Percentiles rank a stretch among this genome's conserved stretches.
Conservation (phyloP, 2,329 filamentous ascomycete species). For the Diplodia scrobiculata region DNA sequence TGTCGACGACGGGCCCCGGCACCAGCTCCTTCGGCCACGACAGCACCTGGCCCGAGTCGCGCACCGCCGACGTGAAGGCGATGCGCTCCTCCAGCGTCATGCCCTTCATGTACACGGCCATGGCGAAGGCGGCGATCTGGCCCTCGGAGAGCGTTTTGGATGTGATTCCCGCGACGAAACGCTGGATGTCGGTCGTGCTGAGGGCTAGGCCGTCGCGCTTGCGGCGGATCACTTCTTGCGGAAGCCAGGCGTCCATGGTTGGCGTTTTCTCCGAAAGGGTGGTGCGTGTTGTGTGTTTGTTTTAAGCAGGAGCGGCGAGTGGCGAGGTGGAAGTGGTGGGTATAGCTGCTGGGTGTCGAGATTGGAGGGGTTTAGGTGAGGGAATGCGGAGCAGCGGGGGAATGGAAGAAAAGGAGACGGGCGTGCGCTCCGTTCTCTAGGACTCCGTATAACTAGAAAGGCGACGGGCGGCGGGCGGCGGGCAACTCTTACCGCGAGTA, state of each 20-base stretch:
- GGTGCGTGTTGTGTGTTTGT: background rate
- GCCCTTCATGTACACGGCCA: conserved; percentile 27
- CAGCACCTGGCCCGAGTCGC: conserved; percentile 25
- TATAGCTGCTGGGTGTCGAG: background rate
- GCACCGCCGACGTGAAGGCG: conserved; percentile 27
- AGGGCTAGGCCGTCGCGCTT: conserved; percentile 29
- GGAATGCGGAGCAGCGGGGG: conserved; percentile 1
- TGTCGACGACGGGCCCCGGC: conserved; percentile 25
- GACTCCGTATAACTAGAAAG: background rate
- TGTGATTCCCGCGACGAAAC: conserved; percentile 26
- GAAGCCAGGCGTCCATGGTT: conserved; percentile 28
- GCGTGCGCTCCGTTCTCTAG: background rate
- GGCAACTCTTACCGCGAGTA: background rate
- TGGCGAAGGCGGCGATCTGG: conserved; percentile 29
- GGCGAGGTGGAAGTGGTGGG: background rate
- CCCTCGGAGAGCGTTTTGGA: conserved; percentile 20
- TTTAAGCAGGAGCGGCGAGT: background rate
- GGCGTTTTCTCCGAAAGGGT: background rate
- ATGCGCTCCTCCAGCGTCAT: conserved; percentile 28
- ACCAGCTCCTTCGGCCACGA: conserved; percentile 6
- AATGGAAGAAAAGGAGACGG: background rate
- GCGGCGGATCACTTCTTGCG: conserved; percentile 29
- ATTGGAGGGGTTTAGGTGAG: background rate
- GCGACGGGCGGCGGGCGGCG: background rate
- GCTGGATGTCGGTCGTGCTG: conserved; percentile 25